These are phyloP conservation scores for Xylaria palmicola DNA, from an alignment of 495 filamentous ascomycete species.

Conservation along the genomic window DNA sequence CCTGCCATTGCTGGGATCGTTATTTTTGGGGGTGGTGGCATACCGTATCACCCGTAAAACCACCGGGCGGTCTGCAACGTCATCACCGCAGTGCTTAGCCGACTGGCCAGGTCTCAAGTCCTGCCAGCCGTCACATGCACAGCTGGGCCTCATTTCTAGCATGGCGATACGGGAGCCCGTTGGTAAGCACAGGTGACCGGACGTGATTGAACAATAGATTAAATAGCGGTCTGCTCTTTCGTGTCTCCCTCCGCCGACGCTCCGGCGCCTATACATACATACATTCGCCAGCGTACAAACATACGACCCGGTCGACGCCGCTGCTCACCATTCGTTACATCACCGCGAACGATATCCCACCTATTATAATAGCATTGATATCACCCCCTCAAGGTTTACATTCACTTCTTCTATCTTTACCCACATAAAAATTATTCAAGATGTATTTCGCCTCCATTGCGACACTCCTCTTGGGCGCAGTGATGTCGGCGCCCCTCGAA, in stretches of 20 bases:
- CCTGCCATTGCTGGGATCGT: background rate
- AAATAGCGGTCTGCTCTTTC: background rate
- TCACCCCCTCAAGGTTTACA: background rate
- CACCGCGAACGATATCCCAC: background rate
- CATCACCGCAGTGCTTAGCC: background rate
- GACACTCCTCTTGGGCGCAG: conserved; percentile 16
- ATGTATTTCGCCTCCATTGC: conserved; percentile 10
- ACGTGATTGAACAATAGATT: no score
- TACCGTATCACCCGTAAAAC: background rate
- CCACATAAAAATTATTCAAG: background rate
- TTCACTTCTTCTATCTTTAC: background rate
- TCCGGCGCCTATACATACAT: no score
- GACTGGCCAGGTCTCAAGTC: background rate
- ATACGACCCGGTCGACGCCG: no score
- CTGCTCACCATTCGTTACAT: no score
- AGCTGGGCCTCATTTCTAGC: background rate
- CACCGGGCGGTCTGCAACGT: background rate
- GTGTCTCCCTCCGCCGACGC: no score
- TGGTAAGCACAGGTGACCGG: no score
- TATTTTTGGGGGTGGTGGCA: background rate
- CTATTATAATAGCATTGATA: background rate
- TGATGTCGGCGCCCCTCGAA: conserved; percentile 20
- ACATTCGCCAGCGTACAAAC: no score
- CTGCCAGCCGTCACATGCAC: background rate
- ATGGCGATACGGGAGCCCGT: no score